Evolutionary conservation across 1,284 basidiomycete species (phyloP), one percentile per base, ranked within the genome.

Genomic region (Rhodotorula mucilaginosa): DNA sequence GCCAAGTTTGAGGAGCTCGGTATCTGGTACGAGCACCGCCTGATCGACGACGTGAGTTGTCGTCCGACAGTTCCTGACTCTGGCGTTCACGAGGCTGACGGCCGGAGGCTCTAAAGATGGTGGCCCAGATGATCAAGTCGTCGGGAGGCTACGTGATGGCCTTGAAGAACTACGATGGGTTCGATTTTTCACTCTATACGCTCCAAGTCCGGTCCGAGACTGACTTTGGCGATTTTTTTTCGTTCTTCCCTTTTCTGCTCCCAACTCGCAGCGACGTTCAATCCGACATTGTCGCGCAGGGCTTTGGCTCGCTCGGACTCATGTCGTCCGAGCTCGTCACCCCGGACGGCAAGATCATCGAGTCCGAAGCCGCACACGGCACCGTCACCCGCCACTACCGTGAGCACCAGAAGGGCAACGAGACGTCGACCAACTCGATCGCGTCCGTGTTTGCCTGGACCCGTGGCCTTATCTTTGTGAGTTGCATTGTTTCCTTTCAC

Each of bases 371-470:
- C 65, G 94, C 94, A 23, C 79, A 80, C 76, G 79, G 80, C 29
- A 79, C 79, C 51, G 78, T 75, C 54, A 76, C 78, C 13, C 89
- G 96, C 51, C 96, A 98, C 84, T 99, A 94, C 85, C 90, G 96
- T 70, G 94, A 98, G 84, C 91, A 89, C 83, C 95, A 98, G 83
- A 95, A 97, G 84, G 82, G 82, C 72, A 89, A 90, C 75, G 93
- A 97, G 84, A 97, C 93, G 21, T 93, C 91, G 72, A 99, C 96
- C 71, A 98, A 98, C 88, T 94, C 94, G 51, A 94, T 98, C 76
- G 96, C 96, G 57, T 95, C 92, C 69, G 98, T 99, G 85, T 99
- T 96, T 80, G 96, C 96, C 19, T 99, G 96, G 96, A 99, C 96
- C 23, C 89, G 97, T 64, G 96, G 96, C 2, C 85, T 97, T 49